These are phyloP conservation scores for Penicillium lagena DNA, from an alignment of 495 filamentous ascomycete species.

Conservation along the genomic window DNA sequence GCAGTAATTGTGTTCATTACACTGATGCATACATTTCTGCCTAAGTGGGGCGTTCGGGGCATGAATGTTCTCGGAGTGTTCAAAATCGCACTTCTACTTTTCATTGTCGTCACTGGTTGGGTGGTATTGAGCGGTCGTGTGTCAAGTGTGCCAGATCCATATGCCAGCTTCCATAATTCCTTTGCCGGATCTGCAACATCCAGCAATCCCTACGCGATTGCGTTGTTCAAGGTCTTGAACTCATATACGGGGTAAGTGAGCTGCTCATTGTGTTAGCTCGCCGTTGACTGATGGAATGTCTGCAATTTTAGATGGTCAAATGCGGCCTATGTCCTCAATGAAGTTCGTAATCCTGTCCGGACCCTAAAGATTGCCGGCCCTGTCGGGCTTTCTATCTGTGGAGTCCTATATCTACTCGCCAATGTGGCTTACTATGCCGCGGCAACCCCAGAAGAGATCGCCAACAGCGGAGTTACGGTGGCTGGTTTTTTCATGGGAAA, in stretches of 20 bases:
- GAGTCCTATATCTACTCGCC: conserved; percentile 54
- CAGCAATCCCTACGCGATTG: conserved; percentile 39
- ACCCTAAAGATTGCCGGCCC: conserved; percentile 57
- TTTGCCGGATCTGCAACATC: conserved; percentile 28
- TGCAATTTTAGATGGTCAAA: conserved; percentile 39
- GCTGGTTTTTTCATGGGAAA: conserved; percentile 59
- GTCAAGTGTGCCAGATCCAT: conserved; percentile 23
- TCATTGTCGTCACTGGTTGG: conserved; percentile 35
- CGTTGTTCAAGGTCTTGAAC: conserved; percentile 64
- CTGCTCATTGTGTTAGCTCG: not conserved
- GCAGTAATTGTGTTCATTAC: conserved; percentile 23
- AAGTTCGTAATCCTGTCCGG: conserved; percentile 60
- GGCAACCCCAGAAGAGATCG: conserved; percentile 57
- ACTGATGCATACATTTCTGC: conserved; percentile 18
- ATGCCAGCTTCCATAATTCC: conserved; percentile 21
- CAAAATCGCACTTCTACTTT: conserved; percentile 32
- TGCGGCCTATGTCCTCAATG: conserved; percentile 65
- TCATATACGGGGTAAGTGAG: conserved; percentile 49
- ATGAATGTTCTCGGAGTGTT: conserved; percentile 31
- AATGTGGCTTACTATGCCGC: conserved; percentile 65
- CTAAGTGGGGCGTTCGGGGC: conserved; percentile 21
- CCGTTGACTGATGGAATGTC: not conserved
- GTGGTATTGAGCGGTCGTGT: conserved; percentile 24
- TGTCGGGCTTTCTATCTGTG: conserved; percentile 49
- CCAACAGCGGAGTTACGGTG: conserved; percentile 54